Conservation (phyloP, 106 monocot species). For the Posidonia australis region DNA sequence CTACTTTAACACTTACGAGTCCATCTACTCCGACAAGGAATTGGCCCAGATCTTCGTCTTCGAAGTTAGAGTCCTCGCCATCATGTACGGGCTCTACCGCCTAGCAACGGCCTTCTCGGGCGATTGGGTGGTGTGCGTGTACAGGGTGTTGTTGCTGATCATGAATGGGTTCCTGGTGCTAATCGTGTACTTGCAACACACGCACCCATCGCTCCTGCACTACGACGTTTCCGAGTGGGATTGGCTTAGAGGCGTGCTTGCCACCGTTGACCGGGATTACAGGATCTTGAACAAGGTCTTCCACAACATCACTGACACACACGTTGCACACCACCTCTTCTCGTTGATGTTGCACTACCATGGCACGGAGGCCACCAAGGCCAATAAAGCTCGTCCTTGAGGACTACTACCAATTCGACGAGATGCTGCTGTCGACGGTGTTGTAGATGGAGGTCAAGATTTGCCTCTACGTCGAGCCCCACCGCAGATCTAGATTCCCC, state of each 20-base stretch:
- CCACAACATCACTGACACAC: too few species aligned
- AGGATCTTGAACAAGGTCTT: too few species aligned
- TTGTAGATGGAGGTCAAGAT: constrained; percentile 54
- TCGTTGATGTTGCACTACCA: constrained; percentile 66
- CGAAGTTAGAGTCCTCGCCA: constrained; percentile 39
- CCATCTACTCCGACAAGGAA: constrained; percentile 53
- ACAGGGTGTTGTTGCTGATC: constrained; percentile 38
- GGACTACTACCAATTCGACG: constrained; percentile 51
- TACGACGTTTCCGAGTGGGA: constrained; percentile 69
- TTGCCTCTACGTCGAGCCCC: constrained; percentile 58
- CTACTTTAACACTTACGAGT: constrained; percentile 56
- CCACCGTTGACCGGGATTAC: constrained; percentile 68
- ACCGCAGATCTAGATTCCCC: too few species aligned
- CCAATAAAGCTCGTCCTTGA: constrained; percentile 58
- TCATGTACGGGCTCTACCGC: constrained; percentile 14
- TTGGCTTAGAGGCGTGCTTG: constrained; percentile 59
- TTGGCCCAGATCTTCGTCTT: constrained; percentile 56
- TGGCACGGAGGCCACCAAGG: too few species aligned
- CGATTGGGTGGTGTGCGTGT: constrained; percentile 29
- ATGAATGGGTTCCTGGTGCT: constrained; percentile 49
- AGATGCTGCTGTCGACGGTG: constrained; percentile 39
- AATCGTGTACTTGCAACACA: too few species aligned
- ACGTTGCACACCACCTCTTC: constrained; percentile 69
- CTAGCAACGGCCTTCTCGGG: constrained; percentile 21
- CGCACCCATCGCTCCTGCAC: constrained; percentile 64